Percentiles rank a stretch among this genome's conserved stretches.
phyloP scores from a whole-genome alignment of 768 basidiomycete genomes.

The Mrakia hoshinonis region DNA sequence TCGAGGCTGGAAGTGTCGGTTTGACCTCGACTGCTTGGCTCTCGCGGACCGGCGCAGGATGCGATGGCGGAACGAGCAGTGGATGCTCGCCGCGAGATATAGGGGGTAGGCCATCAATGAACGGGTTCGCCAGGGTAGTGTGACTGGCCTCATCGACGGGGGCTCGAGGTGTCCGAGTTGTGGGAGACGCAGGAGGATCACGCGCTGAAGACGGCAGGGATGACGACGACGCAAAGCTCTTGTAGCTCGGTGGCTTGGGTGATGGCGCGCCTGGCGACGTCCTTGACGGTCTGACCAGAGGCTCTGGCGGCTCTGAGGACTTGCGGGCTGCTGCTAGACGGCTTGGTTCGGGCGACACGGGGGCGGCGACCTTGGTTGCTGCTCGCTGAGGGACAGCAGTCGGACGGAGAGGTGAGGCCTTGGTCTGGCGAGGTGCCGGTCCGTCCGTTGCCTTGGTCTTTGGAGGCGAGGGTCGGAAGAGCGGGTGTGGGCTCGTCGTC shows the following conservation, averaged over 20 bases:
- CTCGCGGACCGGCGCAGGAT: neutral
- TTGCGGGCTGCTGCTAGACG: too few species aligned
- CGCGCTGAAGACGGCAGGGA: neutral
- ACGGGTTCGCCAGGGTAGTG: neutral
- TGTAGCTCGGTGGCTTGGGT: conserved; percentile 1
- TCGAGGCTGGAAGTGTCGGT: too few species aligned
- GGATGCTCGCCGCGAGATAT: neutral
- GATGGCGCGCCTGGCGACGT: neutral
- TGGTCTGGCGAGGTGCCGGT: neutral
- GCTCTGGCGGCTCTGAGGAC: neutral
- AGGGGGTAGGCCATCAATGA: neutral
- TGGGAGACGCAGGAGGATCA: neutral
- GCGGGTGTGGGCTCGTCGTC: neutral
- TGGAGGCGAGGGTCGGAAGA: neutral
- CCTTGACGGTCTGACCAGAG: neutral
- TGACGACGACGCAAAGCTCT: neutral
- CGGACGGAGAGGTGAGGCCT: neutral
- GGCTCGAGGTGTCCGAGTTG: neutral
- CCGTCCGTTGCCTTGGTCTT: neutral
- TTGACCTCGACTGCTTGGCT: too few species aligned
- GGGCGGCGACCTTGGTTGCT: neutral
- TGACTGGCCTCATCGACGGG: neutral
- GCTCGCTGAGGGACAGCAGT: neutral
- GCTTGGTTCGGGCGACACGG: neutral
- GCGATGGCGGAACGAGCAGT: neutral